A percentile compares a stretch with the other conserved stretches of the same genome.
Evolutionary conservation across 129 eudicot species (phyloP).

Genomic region (Chrysanthemum makinoi): DNA sequence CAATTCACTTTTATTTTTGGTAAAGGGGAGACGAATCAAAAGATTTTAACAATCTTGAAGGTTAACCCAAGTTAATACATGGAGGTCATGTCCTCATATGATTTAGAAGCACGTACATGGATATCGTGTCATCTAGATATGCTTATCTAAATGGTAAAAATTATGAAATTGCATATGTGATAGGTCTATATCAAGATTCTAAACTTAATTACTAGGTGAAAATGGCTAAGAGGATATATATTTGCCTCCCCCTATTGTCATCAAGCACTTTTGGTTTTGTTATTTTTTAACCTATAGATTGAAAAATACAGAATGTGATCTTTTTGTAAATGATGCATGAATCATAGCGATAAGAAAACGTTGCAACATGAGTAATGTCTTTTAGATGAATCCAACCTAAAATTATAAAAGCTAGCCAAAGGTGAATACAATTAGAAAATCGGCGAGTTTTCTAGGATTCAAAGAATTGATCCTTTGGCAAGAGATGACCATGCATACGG

Average conservation of each 20-base stretch:
- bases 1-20: not conserved
- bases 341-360: not conserved
- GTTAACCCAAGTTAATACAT: not conserved
- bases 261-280: too few species aligned
- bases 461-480: not conserved
- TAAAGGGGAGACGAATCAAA: not conserved
- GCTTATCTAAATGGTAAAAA: not conserved
- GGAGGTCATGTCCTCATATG: constrained; percentile 6
- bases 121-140: not conserved
- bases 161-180: not conserved
- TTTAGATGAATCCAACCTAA: too few species aligned
- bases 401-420: too few species aligned
- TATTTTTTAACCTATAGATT: too few species aligned
- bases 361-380: too few species aligned
- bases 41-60: constrained; percentile 5
- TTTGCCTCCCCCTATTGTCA: too few species aligned
- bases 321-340: too few species aligned
- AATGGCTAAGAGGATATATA: too few species aligned
- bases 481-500: not conserved
- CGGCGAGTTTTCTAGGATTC: too few species aligned
- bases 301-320: too few species aligned
- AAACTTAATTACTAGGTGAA: not conserved
- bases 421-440: too few species aligned
- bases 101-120: not conserved
- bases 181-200: constrained; percentile 12